A percentile compares a stretch with the other conserved stretches of the same genome.
Conservation (phyloP, 139 green algal species). For the Ulvella scutata region DNA sequence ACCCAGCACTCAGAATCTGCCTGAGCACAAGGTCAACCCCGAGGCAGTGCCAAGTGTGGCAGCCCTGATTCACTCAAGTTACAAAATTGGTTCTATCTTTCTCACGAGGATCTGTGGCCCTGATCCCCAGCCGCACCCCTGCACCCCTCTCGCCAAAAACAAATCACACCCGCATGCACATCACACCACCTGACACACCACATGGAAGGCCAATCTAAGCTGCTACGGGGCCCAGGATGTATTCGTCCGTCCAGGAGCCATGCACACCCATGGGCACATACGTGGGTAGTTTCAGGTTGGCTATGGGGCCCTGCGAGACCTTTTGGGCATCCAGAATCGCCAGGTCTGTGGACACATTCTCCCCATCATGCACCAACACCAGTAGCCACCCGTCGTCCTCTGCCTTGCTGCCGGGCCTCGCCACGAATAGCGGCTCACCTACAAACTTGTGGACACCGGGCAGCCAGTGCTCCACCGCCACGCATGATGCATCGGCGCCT, state of each 20-base stretch:
- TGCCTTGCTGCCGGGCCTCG: background rate
- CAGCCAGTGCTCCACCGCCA: slow-evolving; percentile 7
- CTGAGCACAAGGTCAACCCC: no score
- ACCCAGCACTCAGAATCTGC: no score
- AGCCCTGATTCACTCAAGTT: no score
- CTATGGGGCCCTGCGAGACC: slow-evolving; percentile 9
- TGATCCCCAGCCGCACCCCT: no score
- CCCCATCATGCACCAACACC: slow-evolving; percentile 12
- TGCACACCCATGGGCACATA: slow-evolving; percentile 24
- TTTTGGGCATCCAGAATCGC: no score
- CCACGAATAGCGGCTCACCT: slow-evolving; percentile 18
- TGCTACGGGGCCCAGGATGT: slow-evolving; percentile 17
- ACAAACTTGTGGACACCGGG: slow-evolving; percentile 16
- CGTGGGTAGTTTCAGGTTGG: slow-evolving; percentile 7
- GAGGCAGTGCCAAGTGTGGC: no score
- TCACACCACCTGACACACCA: no score
- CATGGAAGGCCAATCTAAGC: no score
- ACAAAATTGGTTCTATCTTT: no score
- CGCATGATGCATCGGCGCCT: background rate
- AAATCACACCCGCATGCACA: no score
- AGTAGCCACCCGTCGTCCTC: slow-evolving; percentile 25
- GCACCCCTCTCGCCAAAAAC: no score
- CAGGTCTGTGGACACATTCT: background rate
- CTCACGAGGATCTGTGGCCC: no score
- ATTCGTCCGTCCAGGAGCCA: slow-evolving; percentile 13